Evolutionary conservation across 257 asterid species (phyloP), one percentile per base, ranked within the genome.

Genomic region (Leptodermis oblonga): DNA sequence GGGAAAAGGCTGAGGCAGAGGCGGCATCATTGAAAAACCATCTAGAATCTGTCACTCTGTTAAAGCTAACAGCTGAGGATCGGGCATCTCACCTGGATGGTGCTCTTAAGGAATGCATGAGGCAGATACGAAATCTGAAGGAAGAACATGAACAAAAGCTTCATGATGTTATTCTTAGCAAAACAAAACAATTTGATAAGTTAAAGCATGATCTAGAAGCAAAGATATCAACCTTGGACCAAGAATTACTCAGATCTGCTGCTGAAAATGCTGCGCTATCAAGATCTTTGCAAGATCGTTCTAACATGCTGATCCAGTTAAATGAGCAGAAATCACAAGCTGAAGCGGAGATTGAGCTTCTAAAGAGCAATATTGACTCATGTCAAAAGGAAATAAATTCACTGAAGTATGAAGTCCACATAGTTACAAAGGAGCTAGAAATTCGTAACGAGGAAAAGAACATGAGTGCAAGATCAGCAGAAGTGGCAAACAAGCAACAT

Each of bases 1-100:
- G 99, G 99, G 99, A 94, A 72, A 94, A 94, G 74, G 99, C 99
- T 13, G 97, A 94, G 80, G 89, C 96, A 18, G 99, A 94, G 84
- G 90, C 99, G 8, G 87, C 95, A 18, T 79, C 92, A 41, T 74
- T 94, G 77, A 91, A 91, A 80, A 89, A 73, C 80, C 95, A 89
- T 75, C 85, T 94, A 56, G 97, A 94, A 77, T 91, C 99, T 3
- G 97, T 94, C 74, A 91, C 99, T 3, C 85, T 94, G 70, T 83
- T 87, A 62, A 91, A 94, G 85, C 92, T 91, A 41, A 91, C 97
- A 10, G 97, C 99, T 41, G 99, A 94, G 83, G 99, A 89, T 64
- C 82, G 93, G 73, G 96, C 90, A 58, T 70, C 97, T 11, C 97
- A 91, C 71, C 77, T 91, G 74, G 99, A 94, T 76, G 95, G 96